Conservation (phyloP, 345 rosid species). For the Psidium guajava region DNA sequence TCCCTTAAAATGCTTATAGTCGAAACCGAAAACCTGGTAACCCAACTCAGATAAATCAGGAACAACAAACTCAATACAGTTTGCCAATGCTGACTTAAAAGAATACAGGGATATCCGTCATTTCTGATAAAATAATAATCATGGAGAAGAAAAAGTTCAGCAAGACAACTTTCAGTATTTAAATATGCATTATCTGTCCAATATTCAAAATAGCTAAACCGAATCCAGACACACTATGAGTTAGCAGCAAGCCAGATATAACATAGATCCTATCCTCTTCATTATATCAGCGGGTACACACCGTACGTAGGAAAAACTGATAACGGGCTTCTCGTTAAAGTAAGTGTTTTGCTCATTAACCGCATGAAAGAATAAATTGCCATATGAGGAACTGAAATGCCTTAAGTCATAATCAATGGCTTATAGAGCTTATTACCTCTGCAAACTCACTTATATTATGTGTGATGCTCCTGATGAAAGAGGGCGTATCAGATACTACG, state of each 20-base stretch:
- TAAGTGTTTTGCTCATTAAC: neutral
- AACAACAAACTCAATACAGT: neutral
- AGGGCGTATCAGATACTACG: slow-evolving; percentile 80
- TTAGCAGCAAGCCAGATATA: neutral
- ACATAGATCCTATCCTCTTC: neutral
- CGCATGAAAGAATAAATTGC: neutral
- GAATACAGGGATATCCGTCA: neutral
- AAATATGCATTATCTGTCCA: neutral
- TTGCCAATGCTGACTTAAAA: neutral
- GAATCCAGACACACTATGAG: neutral
- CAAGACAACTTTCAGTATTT: neutral
- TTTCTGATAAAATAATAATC: neutral
- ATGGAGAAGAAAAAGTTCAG: neutral
- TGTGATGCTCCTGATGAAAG: slow-evolving; percentile 38
- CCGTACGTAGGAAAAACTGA: neutral
- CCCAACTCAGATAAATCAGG: slow-evolving; percentile 4
- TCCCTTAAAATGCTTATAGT: slow-evolving; percentile 62
- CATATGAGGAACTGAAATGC: neutral
- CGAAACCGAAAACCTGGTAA: slow-evolving; percentile 71
- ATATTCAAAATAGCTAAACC: neutral
- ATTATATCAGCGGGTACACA: neutral
- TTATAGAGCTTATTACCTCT: slow-evolving; percentile 41
- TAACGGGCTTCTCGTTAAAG: neutral
- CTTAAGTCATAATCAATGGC: neutral
- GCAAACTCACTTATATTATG: slow-evolving; percentile 56